Percentiles rank a stretch among this genome's conserved stretches.
Evolutionary conservation across 306 rosid genomes (phyloP).

Genomic region (Ceratonia siliqua): DNA sequence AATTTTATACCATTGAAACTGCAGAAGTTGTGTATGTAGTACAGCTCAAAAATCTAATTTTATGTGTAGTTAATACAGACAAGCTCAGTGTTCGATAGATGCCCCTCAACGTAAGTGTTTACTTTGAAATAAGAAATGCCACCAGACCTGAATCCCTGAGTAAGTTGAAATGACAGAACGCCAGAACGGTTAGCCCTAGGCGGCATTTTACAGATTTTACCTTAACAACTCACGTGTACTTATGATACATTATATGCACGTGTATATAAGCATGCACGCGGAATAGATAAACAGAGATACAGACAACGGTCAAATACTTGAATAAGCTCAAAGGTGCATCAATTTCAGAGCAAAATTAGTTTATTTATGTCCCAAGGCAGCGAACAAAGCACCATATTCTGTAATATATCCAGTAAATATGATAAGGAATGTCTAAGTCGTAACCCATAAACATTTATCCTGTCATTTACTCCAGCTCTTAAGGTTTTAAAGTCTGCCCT

Average conservation of each 20-base stretch:
- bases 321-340: neutral
- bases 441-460: constrained; percentile 3
- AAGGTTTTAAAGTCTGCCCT: constrained; percentile 29
- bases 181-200: neutral
- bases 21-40: no score
- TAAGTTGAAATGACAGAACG: neutral
- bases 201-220: neutral
- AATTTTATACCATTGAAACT: no score
- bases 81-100: no score
- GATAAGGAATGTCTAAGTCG: neutral
- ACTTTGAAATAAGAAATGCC: neutral
- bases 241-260: constrained; percentile 6
- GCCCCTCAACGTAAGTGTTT: no score
- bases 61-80: neutral
- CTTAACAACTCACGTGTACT: neutral
- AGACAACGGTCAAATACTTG: neutral
- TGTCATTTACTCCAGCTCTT: constrained; percentile 12
- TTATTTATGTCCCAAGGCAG: neutral
- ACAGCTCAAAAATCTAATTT: neutral
- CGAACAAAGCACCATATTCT: neutral
- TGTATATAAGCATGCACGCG: constrained; percentile 12
- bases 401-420: constrained; percentile 1
- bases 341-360: neutral
- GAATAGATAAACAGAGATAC: neutral
- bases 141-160: neutral